Conservation (phyloP, 768 basidiomycete species). For the Kwoniella sp. region DNA sequence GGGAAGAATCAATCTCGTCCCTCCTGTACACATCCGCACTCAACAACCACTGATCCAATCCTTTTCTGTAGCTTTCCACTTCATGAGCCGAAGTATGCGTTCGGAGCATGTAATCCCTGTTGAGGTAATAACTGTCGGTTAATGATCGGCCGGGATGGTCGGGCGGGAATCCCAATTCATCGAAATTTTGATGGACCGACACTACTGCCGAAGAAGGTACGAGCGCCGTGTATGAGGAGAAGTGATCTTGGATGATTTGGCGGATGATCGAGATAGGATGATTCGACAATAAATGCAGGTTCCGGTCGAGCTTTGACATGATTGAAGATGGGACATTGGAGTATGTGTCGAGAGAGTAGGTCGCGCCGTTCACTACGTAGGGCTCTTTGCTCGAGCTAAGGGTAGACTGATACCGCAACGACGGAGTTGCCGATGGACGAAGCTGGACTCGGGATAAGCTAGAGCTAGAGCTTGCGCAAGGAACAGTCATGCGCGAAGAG, state of each 20-base stretch:
- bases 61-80: conserved; percentile 77
- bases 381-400: conserved; percentile 7
- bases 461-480: too few species aligned
- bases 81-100: conserved; percentile 99
- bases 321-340: conserved; percentile 88
- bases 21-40: conserved; percentile 96
- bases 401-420: background rate
- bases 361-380: conserved; percentile 46
- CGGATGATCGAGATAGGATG: conserved; percentile 90
- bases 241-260: conserved; percentile 79
- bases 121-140: conserved; percentile 95
- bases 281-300: conserved; percentile 71
- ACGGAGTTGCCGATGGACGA: too few species aligned
- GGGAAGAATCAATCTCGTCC: conserved; percentile 95
- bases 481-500: background rate
- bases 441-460: too few species aligned
- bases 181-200: conserved; percentile 84
- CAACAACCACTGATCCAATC: conserved; percentile 80
- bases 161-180: conserved; percentile 87
- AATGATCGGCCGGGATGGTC: conserved; percentile 91
- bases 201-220: conserved; percentile 85
- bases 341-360: conserved; percentile 71
- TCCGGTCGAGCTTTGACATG: conserved; percentile 72
- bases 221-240: conserved; percentile 69
- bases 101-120: conserved; percentile 83